phyloP scores from a whole-genome alignment of 176 grass and related monocot genomes.

The Rhynchospora tenuis region DNA sequence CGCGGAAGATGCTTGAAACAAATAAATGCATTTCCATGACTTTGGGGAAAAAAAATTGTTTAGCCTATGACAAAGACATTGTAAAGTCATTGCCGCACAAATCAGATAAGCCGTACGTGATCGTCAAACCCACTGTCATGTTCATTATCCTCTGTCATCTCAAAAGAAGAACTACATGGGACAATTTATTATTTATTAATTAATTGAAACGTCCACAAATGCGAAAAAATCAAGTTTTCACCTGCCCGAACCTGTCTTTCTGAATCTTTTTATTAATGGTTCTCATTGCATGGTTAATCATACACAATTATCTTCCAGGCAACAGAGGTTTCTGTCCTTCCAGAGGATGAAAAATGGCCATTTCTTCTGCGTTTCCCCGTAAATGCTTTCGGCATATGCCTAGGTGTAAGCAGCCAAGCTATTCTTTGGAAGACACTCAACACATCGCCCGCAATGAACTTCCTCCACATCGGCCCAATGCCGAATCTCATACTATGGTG shows the following conservation, averaged over 20 bases:
- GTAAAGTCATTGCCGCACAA: neutral
- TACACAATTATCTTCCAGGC: slow-evolving; percentile 27
- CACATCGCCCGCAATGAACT: slow-evolving; percentile 39
- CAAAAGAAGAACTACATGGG: too few relatives aligned
- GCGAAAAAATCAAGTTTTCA: too few relatives aligned
- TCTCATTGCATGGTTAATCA: neutral
- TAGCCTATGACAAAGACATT: neutral
- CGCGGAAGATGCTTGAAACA: neutral
- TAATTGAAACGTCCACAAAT: too few relatives aligned
- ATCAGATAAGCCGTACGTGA: too few relatives aligned
- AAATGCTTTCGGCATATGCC: slow-evolving; percentile 80
- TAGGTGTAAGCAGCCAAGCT: slow-evolving; percentile 84
- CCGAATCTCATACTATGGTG: slow-evolving; percentile 63
- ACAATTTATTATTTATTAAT: too few relatives aligned
- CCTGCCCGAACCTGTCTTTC: too few relatives aligned
- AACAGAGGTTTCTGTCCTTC: slow-evolving; percentile 71
- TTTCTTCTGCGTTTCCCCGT: slow-evolving; percentile 91
- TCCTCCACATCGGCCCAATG: slow-evolving; percentile 53
- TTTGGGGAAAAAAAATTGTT: neutral
- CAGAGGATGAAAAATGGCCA: slow-evolving; percentile 81
- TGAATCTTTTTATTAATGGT: neutral
- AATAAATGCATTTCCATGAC: neutral
- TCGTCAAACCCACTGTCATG: neutral
- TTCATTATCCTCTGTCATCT: too few relatives aligned
- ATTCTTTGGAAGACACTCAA: slow-evolving; percentile 86